These are phyloP conservation scores for Russula sp. DNA, from an alignment of 768 basidiomycete genomes.

Conservation along the genomic window DNA sequence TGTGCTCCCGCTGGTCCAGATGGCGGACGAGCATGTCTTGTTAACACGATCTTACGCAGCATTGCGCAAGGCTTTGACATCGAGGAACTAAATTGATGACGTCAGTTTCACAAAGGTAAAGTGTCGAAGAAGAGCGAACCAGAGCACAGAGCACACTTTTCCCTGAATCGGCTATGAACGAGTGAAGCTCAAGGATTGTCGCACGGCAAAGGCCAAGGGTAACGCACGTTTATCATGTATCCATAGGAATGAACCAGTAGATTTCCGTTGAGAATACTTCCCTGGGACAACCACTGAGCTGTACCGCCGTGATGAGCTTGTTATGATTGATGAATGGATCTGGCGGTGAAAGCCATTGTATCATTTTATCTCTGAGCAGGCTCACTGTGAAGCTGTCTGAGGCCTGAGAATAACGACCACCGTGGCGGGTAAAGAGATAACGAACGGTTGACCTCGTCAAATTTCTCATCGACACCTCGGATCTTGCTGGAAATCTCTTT, in stretches of 20 bases:
- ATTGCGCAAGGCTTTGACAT: too few relatives aligned
- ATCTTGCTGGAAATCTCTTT: background rate
- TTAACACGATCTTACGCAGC: too few relatives aligned
- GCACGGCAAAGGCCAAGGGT: constrained; percentile 32
- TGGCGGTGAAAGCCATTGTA: background rate
- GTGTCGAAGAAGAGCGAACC: background rate
- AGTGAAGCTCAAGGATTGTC: background rate
- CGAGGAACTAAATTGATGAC: background rate
- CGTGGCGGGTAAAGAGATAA: background rate
- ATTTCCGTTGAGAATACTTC: background rate
- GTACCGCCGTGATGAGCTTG: background rate
- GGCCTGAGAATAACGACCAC: background rate
- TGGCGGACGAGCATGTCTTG: too few relatives aligned
- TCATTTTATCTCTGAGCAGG: constrained; percentile 39
- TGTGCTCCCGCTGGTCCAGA: too few relatives aligned
- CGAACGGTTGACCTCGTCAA: background rate
- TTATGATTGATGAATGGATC: constrained; percentile 2
- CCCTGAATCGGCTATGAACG: constrained; percentile 5
- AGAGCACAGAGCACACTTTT: constrained; percentile 14
- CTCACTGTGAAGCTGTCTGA: background rate
- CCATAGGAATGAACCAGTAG: background rate
- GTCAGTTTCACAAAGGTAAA: background rate
- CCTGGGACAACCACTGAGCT: constrained; percentile 2
- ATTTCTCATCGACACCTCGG: background rate
- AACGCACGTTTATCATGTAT: constrained; percentile 1